Conservation (phyloP, 257 asterid genomes). For the Salvia rosmarinus region DNA sequence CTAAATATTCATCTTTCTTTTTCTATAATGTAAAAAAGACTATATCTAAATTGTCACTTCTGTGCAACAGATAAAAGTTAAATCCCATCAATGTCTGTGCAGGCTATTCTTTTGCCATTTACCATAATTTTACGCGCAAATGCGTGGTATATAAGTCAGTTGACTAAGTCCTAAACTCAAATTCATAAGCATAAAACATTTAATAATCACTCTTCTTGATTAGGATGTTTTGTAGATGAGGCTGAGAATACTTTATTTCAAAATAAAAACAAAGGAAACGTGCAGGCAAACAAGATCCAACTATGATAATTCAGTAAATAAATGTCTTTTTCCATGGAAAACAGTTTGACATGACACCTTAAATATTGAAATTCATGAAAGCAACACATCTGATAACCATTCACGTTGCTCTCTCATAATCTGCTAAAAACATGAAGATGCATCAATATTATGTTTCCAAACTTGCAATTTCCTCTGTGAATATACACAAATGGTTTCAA, state of each 20-base stretch:
- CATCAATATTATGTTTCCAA: not conserved
- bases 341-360: not conserved
- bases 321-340: conserved; percentile 15
- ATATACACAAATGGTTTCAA: not conserved
- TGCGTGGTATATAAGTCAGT: not conserved
- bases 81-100: too few species aligned
- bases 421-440: too few species aligned
- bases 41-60: too few species aligned
- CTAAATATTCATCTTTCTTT: too few species aligned
- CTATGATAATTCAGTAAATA: not conserved
- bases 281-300: conserved; percentile 28
- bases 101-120: not conserved
- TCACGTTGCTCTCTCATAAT: too few species aligned
- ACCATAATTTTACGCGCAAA: not conserved
- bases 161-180: not conserved
- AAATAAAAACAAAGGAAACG: conserved; percentile 23
- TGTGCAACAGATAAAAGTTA: too few species aligned
- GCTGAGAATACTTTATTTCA: not conserved
- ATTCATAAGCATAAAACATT: not conserved
- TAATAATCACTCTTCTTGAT: not conserved
- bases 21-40: too few species aligned
- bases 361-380: not conserved
- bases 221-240: not conserved
- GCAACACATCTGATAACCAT: too few species aligned
- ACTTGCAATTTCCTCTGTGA: conserved; percentile 19